Evolutionary conservation across 176 grass and related monocot species (phyloP).

Genomic region (Metroxylon sagu): DNA sequence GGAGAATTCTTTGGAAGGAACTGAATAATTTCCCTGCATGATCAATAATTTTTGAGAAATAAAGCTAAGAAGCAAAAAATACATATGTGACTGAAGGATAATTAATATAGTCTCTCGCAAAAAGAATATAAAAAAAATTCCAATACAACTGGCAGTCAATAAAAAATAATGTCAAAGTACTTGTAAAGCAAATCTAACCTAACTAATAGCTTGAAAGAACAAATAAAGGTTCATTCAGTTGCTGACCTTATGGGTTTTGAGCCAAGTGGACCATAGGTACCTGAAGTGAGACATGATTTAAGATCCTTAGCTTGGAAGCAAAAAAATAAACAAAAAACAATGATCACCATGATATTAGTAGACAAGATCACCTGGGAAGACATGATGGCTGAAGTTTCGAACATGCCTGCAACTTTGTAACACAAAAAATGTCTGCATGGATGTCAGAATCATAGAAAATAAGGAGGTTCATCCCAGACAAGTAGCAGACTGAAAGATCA

Average conservation of each 20-base stretch:
- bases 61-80: background rate
- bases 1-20: slow-evolving; percentile 51
- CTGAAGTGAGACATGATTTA: slow-evolving; percentile 17
- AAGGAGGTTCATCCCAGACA: background rate
- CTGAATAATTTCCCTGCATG: slow-evolving; percentile 22
- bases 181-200: background rate
- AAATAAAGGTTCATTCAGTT: background rate
- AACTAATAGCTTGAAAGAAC: background rate
- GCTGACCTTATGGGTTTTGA: slow-evolving; percentile 39
- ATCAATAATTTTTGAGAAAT: background rate
- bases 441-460: background rate
- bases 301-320: slow-evolving; percentile 17
- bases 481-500: slow-evolving; percentile 1
- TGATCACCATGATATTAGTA: slow-evolving; percentile 23
- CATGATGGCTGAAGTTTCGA: slow-evolving; percentile 60
- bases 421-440: slow-evolving; percentile 47
- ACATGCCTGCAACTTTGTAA: slow-evolving; percentile 49
- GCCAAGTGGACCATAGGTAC: slow-evolving; percentile 7
- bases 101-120: background rate
- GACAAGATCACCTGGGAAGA: slow-evolving; percentile 47
- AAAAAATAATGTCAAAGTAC: slow-evolving; percentile 10
- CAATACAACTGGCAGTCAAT: too few species aligned
- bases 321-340: slow-evolving; percentile 13
- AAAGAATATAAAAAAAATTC: background rate
- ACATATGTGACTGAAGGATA: background rate